A percentile compares a stretch with the other conserved stretches of the same genome.
These are phyloP conservation scores for Solanum hybrid DNA, from an alignment of 305 asterid genomes.

Conservation along the genomic window DNA sequence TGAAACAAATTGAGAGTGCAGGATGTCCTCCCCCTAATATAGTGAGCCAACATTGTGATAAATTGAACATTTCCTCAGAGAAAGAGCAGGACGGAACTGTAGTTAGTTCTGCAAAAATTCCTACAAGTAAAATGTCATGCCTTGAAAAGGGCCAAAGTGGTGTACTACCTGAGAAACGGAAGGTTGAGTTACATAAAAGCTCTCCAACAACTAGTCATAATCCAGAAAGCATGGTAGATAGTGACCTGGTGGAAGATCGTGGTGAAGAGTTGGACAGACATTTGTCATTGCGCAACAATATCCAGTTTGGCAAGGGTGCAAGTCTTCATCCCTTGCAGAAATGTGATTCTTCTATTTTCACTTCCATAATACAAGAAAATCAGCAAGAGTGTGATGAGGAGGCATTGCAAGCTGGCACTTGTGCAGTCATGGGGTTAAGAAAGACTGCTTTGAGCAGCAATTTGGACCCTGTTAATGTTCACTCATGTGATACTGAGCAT, in stretches of 20 bases:
- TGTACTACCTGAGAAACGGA: slow-evolving; percentile 28
- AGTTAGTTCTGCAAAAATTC: slow-evolving; percentile 22
- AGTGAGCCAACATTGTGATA: slow-evolving; percentile 18
- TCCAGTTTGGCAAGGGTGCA: background rate
- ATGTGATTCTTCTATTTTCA: background rate
- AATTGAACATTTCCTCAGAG: slow-evolving; percentile 17
- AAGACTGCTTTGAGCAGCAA: slow-evolving; percentile 11
- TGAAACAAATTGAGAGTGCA: slow-evolving; percentile 23
- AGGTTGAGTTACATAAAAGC: slow-evolving; percentile 20
- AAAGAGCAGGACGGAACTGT: slow-evolving; percentile 17
- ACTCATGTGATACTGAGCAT: slow-evolving; percentile 14
- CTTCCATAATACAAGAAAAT: slow-evolving; percentile 10
- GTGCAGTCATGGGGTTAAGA: slow-evolving; percentile 10
- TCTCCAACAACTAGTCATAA: slow-evolving; percentile 22
- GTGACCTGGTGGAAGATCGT: slow-evolving; percentile 11
- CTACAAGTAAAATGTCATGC: slow-evolving; percentile 18
- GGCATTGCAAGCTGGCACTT: slow-evolving; percentile 1
- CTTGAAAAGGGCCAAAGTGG: slow-evolving; percentile 25
- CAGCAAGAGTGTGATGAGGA: slow-evolving; percentile 14
- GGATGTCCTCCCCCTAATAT: slow-evolving; percentile 20
- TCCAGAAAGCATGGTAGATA: slow-evolving; percentile 17
- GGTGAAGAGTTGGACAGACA: slow-evolving; percentile 13
- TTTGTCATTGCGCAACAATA: background rate
- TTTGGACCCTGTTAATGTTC: slow-evolving; percentile 10
- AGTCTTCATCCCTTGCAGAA: slow-evolving; percentile 16